Percentiles rank a stretch among this genome's conserved stretches.
These are phyloP conservation scores for Sicyos edulis DNA, from an alignment of 306 rosid species.

Conservation along the genomic window DNA sequence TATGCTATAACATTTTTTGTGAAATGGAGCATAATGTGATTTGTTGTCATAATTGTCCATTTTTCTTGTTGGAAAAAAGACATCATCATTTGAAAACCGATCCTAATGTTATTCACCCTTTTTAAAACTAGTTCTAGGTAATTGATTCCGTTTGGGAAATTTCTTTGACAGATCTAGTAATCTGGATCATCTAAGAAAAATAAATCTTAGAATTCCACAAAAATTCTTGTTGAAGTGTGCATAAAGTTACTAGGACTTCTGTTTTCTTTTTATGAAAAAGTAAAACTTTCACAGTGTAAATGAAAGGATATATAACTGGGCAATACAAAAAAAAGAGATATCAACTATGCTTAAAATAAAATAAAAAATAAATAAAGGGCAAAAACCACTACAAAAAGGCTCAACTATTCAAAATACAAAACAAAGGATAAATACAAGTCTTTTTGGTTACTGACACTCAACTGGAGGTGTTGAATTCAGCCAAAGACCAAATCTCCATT, in stretches of 20 bases:
- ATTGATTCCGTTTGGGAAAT: background rate
- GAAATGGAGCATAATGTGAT: background rate
- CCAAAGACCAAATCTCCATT: background rate
- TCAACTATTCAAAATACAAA: background rate
- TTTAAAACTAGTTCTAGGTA: background rate
- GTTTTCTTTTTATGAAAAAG: background rate
- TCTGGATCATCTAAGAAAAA: background rate
- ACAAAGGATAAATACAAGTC: background rate
- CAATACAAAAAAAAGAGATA: background rate
- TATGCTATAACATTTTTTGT: slow-evolving; percentile 9
- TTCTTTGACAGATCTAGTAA: background rate
- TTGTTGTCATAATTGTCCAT: background rate
- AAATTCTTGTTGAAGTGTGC: background rate
- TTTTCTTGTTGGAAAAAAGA: background rate
- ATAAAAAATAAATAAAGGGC: background rate
- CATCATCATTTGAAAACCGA: background rate
- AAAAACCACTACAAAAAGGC: background rate
- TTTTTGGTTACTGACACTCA: background rate
- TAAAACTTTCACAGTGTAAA: background rate
- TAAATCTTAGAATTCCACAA: background rate
- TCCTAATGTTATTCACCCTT: background rate
- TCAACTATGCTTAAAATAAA: background rate
- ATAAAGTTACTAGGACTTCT: background rate
- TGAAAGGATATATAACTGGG: background rate
- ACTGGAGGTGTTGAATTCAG: background rate